Conservation (phyloP, 73 alveolate genomes). For the Uronychia setigera region DNA sequence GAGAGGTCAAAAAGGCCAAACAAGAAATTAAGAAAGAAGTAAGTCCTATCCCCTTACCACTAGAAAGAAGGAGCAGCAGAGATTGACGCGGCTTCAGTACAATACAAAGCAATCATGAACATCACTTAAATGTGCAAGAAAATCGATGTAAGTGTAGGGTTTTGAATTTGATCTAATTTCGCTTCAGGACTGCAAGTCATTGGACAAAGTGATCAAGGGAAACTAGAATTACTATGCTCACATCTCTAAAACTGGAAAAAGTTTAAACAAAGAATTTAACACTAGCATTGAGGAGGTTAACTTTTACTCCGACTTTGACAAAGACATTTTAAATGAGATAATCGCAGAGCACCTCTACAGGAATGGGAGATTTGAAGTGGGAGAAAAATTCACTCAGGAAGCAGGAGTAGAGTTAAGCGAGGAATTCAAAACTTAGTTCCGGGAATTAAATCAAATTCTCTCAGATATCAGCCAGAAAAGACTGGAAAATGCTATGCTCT, state of each 20-base stretch:
- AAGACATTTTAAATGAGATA: slow-evolving; percentile 20
- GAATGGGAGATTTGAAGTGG: slow-evolving; percentile 50
- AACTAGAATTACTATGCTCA: slow-evolving; percentile 36
- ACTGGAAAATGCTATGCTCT: slow-evolving; percentile 13
- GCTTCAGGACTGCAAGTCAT: slow-evolving; percentile 13
- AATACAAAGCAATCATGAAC: background rate
- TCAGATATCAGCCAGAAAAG: slow-evolving; percentile 30
- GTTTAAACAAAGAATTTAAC: slow-evolving; percentile 18
- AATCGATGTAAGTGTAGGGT: background rate
- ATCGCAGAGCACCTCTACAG: slow-evolving; percentile 66
- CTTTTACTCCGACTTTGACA: slow-evolving; percentile 30
- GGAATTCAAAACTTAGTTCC: slow-evolving; percentile 41
- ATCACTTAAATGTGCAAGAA: background rate
- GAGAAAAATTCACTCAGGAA: slow-evolving; percentile 55
- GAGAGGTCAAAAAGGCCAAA: slow-evolving; percentile 33
- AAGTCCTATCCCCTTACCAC: background rate
- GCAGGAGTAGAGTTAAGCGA: slow-evolving; percentile 34
- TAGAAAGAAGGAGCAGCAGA: slow-evolving; percentile 6
- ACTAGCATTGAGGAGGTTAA: slow-evolving; percentile 36
- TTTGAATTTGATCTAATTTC: background rate
- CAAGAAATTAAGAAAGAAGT: slow-evolving; percentile 18
- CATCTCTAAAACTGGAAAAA: slow-evolving; percentile 42
- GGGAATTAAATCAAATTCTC: slow-evolving; percentile 43
- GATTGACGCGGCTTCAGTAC: background rate
- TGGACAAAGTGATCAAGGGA: slow-evolving; percentile 27